Evolutionary conservation across 441 rosid species (phyloP), one percentile per base, ranked within the genome.

Genomic region (Aleurites moluccanus): DNA sequence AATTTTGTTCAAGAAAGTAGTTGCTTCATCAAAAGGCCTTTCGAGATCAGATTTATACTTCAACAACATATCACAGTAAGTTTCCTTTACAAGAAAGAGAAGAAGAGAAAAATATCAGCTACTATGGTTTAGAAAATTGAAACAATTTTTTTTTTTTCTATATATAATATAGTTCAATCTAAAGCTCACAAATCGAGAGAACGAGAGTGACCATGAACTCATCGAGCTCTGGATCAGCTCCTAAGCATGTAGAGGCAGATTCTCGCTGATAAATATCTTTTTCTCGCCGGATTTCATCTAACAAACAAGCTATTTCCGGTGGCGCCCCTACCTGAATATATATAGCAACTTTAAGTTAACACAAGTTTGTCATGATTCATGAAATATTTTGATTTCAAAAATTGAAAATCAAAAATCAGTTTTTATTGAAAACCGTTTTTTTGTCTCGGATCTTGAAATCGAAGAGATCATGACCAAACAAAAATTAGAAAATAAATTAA

Each of bases 161-260:
- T 38, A 6, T 38, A 5, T 38, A 38, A 38, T 38, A n/a, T n/a
- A n/a, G n/a, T n/a, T 38, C 40, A 38, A 38, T 38, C 5, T 23
- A 10, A 40, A 28, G 28, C 4, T 23, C 21, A 47, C 21, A 45
- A 47, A 16, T 16, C 10, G 30, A 28, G 15, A 64, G 53, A 50
- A n/a, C 14, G 62, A 56, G 21, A 8, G 70, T 64, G 69, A 66
- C 92, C 87, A 86, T 89, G 87, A 91, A 89, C 79, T 85, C 90
- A 77, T 94, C 99, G 70, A 94, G 99, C 88, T 92, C 96, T 72
- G 92, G 97, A 85, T 94, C 99, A 77, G 88, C 86, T 75, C 94
- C 92, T 5, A 81, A 78, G 85, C 80, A 84, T 1, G 84, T 74
- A 10, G 86, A 72, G 67, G 64, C 78, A 16, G 78, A 73, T 38